These are phyloP conservation scores for Cryptococcus neoformans DNA, from an alignment of 1,284 basidiomycete species.

Conservation along the genomic window DNA sequence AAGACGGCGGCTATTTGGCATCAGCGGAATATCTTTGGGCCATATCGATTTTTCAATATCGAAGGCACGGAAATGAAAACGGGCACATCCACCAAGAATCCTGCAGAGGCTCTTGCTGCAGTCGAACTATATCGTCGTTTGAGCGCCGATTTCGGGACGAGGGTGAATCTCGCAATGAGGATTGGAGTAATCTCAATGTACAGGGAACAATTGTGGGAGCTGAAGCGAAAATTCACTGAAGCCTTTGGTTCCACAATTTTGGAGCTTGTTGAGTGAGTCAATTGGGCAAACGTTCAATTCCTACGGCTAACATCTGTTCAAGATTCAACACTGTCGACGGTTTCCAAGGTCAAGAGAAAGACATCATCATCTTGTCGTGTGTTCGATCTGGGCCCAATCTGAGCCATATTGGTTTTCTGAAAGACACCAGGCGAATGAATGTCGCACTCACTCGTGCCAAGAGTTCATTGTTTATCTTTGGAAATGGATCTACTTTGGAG, in stretches of 20 bases:
- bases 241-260: slow-evolving; percentile 72
- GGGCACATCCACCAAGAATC: slow-evolving; percentile 76
- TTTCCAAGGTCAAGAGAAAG: slow-evolving; percentile 97
- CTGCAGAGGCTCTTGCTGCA: slow-evolving; percentile 71
- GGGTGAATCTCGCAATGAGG: slow-evolving; percentile 66
- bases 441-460: slow-evolving; percentile 95
- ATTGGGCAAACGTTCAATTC: neutral
- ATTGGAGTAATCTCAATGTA: slow-evolving; percentile 96
- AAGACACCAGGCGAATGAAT: slow-evolving; percentile 86
- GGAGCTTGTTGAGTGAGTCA: slow-evolving; percentile 62
- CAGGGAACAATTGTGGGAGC: slow-evolving; percentile 78
- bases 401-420: slow-evolving; percentile 79
- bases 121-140: slow-evolving; percentile 76
- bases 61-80: slow-evolving; percentile 48
- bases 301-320: neutral
- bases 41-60: slow-evolving; percentile 88
- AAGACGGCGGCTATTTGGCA: slow-evolving; percentile 92
- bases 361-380: slow-evolving; percentile 91
- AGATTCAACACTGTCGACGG: slow-evolving; percentile 96
- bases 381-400: slow-evolving; percentile 84
- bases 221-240: slow-evolving; percentile 67
- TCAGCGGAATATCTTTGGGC: slow-evolving; percentile 68
- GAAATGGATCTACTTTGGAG: slow-evolving; percentile 81
- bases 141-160: slow-evolving; percentile 59
- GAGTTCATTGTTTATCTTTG: slow-evolving; percentile 90